These are phyloP conservation scores for Brettanomyces custersianus DNA, from an alignment of 805 yeast genomes.

Conservation along the genomic window DNA sequence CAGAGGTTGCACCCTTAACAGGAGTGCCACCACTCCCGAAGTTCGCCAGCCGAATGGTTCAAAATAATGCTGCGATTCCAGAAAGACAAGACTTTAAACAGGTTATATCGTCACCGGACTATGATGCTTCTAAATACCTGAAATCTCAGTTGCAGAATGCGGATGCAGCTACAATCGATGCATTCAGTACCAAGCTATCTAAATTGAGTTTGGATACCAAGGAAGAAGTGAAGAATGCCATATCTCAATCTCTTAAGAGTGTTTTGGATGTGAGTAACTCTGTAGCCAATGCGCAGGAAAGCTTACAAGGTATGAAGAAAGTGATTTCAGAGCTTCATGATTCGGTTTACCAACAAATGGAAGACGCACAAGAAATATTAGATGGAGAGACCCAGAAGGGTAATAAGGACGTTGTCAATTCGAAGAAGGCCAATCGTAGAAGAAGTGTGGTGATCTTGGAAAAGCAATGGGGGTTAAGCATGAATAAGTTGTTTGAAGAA, in stretches of 20 bases:
- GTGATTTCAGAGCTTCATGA: conserved; percentile 52
- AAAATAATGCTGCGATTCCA: background rate
- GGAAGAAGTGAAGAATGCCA: conserved; percentile 47
- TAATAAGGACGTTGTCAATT: conserved; percentile 7
- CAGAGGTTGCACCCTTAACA: background rate
- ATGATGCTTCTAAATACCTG: conserved; percentile 41
- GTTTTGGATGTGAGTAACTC: conserved; percentile 53
- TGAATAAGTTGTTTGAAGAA: conserved; percentile 61
- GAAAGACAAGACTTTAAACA: background rate
- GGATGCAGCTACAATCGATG: conserved; percentile 64
- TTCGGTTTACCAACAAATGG: conserved; percentile 38
- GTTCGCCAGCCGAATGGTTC: background rate
- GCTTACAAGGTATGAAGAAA: conserved; percentile 51
- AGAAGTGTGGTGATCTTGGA: conserved; percentile 66
- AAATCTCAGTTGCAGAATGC: conserved; percentile 48
- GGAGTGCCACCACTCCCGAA: conserved; percentile 1
- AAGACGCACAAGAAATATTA: conserved; percentile 15
- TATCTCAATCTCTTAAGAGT: conserved; percentile 55
- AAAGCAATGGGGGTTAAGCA: conserved; percentile 71
- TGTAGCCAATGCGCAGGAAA: conserved; percentile 53
- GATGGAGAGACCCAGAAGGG: background rate
- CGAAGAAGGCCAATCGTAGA: conserved; percentile 38
- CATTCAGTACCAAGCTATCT: conserved; percentile 33
- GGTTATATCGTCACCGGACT: conserved; percentile 30
- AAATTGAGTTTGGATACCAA: conserved; percentile 29